phyloP scores from a whole-genome alignment of 1,139 yeast genomes.

The Candida sojae region DNA sequence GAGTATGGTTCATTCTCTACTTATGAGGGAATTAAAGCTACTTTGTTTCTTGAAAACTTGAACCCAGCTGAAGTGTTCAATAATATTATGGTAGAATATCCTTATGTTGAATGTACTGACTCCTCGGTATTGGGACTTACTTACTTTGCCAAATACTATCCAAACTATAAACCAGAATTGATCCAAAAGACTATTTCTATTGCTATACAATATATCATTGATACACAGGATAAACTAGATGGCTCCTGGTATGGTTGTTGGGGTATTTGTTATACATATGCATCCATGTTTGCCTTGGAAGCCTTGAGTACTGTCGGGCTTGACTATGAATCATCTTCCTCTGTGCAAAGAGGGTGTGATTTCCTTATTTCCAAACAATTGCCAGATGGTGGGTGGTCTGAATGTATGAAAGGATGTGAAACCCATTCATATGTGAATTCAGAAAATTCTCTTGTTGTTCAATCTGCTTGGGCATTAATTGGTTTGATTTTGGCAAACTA shows the following conservation, averaged over 20 bases:
- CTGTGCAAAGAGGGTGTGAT: constrained; percentile 79
- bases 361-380: constrained; percentile 76
- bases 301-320: constrained; percentile 76
- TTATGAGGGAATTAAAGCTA: constrained; percentile 83
- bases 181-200: constrained; percentile 66
- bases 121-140: constrained; percentile 88
- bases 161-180: constrained; percentile 63
- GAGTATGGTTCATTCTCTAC: constrained; percentile 93
- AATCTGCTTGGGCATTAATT: constrained; percentile 91
- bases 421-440: constrained; percentile 70
- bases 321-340: constrained; percentile 58
- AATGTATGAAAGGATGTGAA: constrained; percentile 81
- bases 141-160: constrained; percentile 67
- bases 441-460: constrained; percentile 72
- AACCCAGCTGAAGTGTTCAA: constrained; percentile 99
- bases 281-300: constrained; percentile 97
- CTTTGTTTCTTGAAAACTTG: constrained; percentile 70
- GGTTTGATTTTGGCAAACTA: constrained; percentile 80
- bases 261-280: constrained; percentile 97
- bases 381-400: constrained; percentile 97
- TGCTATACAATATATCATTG: constrained; percentile 72
- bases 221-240: constrained; percentile 62
- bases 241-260: constrained; percentile 99
- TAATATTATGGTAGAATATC: constrained; percentile 97
- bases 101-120: constrained; percentile 97